phyloP scores from a whole-genome alignment of 2,329 filamentous ascomycete species.

The Aspergillus tubingensis region DNA sequence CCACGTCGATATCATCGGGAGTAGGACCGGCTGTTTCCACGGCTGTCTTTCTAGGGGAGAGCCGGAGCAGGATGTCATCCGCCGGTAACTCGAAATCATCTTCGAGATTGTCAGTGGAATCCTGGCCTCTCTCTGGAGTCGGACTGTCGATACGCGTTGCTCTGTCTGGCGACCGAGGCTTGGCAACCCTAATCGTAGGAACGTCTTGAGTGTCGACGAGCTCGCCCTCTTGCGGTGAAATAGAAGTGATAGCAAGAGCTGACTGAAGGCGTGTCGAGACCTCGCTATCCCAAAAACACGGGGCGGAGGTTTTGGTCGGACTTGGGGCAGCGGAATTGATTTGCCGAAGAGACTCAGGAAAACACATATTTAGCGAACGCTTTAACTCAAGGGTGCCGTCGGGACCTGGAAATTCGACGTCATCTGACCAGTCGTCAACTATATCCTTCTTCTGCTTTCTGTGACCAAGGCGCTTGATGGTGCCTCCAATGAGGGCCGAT shows the following conservation, averaged over 20 bases:
- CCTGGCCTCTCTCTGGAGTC: slow-evolving; percentile 46
- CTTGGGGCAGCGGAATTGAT: slow-evolving; percentile 55
- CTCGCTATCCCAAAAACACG: slow-evolving; percentile 32
- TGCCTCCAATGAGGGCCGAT: slow-evolving; percentile 86
- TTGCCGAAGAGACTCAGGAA: slow-evolving; percentile 69
- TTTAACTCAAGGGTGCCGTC: slow-evolving; percentile 65
- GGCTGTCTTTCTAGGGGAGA: slow-evolving; percentile 62
- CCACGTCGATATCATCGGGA: slow-evolving; percentile 73
- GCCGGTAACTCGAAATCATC: slow-evolving; percentile 71
- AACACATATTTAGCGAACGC: slow-evolving; percentile 59
- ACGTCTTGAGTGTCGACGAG: slow-evolving; percentile 65
- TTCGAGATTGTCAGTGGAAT: slow-evolving; percentile 68
- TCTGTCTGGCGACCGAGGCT: slow-evolving; percentile 56
- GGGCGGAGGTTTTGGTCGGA: slow-evolving; percentile 38
- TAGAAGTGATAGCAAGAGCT: slow-evolving; percentile 58
- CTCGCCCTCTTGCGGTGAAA: slow-evolving; percentile 63
- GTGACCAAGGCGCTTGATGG: slow-evolving; percentile 84
- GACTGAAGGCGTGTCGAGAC: slow-evolving; percentile 58
- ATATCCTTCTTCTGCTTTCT: slow-evolving; percentile 71
- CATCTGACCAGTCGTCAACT: slow-evolving; percentile 79
- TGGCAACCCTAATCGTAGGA: slow-evolving; percentile 69
- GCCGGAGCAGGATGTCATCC: slow-evolving; percentile 62
- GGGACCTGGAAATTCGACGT: slow-evolving; percentile 67
- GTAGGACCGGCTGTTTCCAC: slow-evolving; percentile 63
- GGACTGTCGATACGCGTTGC: slow-evolving; percentile 55